Evolutionary conservation across 2,329 filamentous ascomycete species (phyloP).

Genomic region (Trichoderma sp.): DNA sequence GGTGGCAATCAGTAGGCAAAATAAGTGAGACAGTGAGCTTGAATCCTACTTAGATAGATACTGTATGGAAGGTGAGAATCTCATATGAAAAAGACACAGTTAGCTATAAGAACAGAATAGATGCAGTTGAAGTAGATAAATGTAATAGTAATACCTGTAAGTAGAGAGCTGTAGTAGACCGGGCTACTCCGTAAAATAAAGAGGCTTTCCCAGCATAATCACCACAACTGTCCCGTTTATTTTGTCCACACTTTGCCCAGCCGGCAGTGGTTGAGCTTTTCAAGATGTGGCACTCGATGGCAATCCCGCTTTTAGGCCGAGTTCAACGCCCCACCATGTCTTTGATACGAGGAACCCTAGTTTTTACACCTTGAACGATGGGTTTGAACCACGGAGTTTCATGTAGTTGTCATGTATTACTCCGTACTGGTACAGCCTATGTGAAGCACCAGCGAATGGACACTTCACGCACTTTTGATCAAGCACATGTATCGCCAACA

Average conservation of each 20-base stretch:
- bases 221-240: neutral
- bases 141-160: neutral
- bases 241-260: neutral
- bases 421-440: neutral
- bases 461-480: neutral
- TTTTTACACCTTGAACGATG: neutral
- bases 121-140: neutral
- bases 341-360: neutral
- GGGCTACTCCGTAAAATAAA: neutral
- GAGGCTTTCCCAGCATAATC: neutral
- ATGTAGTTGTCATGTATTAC: neutral
- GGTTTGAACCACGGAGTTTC: neutral
- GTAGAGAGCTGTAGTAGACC: neutral
- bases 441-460: neutral
- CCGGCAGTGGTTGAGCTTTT: neutral
- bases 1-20: neutral
- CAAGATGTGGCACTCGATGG: conserved; percentile 13
- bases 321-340: neutral
- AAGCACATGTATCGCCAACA: neutral
- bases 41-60: neutral
- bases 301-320: conserved; percentile 16
- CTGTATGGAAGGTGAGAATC: neutral
- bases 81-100: neutral
- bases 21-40: neutral
- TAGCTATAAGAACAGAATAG: too few relatives aligned